A percentile compares a stretch with the other conserved stretches of the same genome.
Evolutionary conservation across 768 basidiomycete genomes (phyloP).

Genomic region (Auricularia heimuer): DNA sequence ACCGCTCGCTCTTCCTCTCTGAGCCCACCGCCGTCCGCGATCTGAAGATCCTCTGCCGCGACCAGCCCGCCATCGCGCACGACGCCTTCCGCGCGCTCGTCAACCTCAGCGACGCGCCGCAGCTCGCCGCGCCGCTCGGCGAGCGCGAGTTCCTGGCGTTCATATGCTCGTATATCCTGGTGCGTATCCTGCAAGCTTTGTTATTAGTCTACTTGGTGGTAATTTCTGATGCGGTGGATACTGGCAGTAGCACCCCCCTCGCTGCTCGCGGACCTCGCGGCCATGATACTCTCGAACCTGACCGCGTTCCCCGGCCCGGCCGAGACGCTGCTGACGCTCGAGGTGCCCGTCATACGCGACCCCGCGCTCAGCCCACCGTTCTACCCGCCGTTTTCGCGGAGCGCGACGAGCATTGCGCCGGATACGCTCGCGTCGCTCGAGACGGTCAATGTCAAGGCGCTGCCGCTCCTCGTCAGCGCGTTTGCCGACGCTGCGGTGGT

Average conservation of each 20-base stretch:
- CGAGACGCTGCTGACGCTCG: constrained; percentile 52
- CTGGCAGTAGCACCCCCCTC: constrained; percentile 70
- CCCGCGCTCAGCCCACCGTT: constrained; percentile 40
- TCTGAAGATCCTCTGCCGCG: constrained; percentile 78
- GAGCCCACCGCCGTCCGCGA: constrained; percentile 68
- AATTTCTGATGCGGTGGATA: not conserved
- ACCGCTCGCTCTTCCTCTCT: constrained; percentile 67
- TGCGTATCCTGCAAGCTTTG: constrained; percentile 30
- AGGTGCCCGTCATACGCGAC: constrained; percentile 51
- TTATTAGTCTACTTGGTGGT: not conserved
- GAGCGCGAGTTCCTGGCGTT: constrained; percentile 70
- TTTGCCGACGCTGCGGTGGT: constrained; percentile 66
- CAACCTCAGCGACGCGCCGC: constrained; percentile 80
- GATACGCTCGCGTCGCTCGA: constrained; percentile 56
- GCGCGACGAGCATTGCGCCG: constrained; percentile 68
- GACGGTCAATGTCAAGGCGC: constrained; percentile 43
- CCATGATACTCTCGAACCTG: constrained; percentile 97
- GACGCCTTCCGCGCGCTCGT: constrained; percentile 91
- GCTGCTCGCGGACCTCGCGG: constrained; percentile 83
- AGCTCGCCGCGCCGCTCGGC: constrained; percentile 54
- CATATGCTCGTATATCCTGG: constrained; percentile 82
- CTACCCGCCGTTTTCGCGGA: constrained; percentile 69
- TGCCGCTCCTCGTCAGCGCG: constrained; percentile 82
- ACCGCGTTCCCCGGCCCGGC: constrained; percentile 50
- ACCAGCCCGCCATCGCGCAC: constrained; percentile 86